phyloP scores from a whole-genome alignment of 2,329 filamentous ascomycete genomes.

The Fusarium zealandicum region DNA sequence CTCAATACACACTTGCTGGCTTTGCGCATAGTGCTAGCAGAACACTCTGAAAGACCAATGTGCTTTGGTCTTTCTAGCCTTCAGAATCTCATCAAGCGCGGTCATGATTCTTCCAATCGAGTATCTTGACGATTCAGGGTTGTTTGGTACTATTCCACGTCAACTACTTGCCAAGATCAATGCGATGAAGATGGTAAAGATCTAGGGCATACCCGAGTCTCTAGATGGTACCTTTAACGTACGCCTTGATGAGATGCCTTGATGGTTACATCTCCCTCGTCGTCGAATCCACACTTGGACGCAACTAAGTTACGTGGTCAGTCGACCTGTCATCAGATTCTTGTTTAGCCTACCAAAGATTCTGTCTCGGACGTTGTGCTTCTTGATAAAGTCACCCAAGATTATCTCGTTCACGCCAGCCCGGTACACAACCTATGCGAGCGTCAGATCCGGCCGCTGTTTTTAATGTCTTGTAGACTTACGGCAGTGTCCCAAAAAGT shows the following conservation, averaged over 20 bases:
- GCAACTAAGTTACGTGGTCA: conserved; percentile 46
- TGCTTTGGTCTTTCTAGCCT: conserved; percentile 57
- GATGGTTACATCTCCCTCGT: conserved; percentile 49
- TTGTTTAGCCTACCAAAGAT: conserved; percentile 50
- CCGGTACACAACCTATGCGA: conserved; percentile 52
- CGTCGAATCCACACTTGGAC: conserved; percentile 55
- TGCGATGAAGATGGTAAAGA: conserved; percentile 54
- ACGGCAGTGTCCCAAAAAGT: conserved; percentile 25
- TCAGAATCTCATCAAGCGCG: conserved; percentile 55
- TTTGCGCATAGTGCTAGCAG: conserved; percentile 52
- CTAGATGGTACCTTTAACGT: conserved; percentile 58
- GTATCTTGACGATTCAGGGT: conserved; percentile 41
- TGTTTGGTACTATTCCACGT: too few species aligned
- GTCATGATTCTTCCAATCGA: conserved; percentile 56
- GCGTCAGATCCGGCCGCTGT: too few species aligned
- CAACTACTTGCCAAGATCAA: conserved; percentile 50
- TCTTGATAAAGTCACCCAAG: conserved; percentile 57
- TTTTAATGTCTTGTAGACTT: neutral
- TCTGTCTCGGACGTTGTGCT: conserved; percentile 58
- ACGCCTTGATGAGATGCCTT: conserved; percentile 52
- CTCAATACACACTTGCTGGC: conserved; percentile 50
- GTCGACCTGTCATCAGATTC: neutral
- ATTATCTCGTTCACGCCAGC: conserved; percentile 58
- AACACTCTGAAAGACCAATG: conserved; percentile 57
- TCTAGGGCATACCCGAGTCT: conserved; percentile 56